Percentiles rank a stretch among this genome's conserved stretches.
Evolutionary conservation across 179 eudicot species (phyloP).

Genomic region (Silene noctiflora): DNA sequence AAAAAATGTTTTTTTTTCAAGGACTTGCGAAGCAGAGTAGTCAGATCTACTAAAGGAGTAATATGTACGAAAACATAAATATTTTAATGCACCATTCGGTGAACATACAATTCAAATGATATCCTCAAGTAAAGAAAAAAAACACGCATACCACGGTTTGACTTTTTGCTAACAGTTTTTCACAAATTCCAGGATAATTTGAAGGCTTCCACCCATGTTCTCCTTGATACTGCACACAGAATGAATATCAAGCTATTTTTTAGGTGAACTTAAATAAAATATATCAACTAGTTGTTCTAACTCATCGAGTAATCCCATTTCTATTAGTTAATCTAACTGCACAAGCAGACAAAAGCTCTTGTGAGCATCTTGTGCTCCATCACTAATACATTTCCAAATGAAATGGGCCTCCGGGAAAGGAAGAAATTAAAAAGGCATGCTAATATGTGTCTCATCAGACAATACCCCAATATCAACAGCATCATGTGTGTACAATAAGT

Average conservation of each 20-base stretch:
- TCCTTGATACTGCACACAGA: conserved; percentile 76
- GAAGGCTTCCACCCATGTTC: conserved; percentile 91
- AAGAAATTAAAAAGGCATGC: not conserved
- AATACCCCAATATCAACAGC: not conserved
- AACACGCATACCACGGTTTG: conserved; percentile 81
- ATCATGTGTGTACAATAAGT: not conserved
- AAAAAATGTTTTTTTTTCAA: not conserved
- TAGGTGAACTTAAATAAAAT: not conserved
- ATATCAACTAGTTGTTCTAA: not conserved
- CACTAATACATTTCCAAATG: not conserved
- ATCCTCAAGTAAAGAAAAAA: not conserved
- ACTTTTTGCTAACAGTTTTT: conserved; percentile 84
- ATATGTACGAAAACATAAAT: not conserved
- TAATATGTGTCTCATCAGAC: not conserved
- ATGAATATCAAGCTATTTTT: conserved; percentile 6
- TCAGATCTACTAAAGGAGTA: conserved; percentile 8
- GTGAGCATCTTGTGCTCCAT: not conserved
- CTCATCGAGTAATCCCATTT: not conserved
- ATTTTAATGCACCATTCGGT: conserved; percentile 1
- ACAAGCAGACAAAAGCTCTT: not conserved
- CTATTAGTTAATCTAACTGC: not conserved
- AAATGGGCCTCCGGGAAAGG: not conserved
- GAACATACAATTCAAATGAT: not conserved
- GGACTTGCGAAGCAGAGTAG: not conserved
- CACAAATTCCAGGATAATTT: conserved; percentile 88